These are phyloP conservation scores for Vitis amurensis DNA, from an alignment of 164 flowering plant species.

Conservation along the genomic window DNA sequence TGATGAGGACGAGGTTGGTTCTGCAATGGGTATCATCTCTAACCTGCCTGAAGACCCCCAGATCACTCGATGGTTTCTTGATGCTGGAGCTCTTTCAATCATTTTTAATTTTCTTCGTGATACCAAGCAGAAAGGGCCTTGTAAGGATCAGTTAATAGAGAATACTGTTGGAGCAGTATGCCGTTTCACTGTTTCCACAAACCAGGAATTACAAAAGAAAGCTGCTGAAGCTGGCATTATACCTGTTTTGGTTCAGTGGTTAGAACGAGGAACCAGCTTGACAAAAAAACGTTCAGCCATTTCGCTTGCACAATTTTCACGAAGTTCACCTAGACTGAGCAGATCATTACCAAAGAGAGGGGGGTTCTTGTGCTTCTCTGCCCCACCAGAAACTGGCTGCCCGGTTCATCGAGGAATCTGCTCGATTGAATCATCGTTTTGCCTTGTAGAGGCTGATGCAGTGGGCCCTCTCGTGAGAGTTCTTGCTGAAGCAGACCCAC, in stretches of 20 bases:
- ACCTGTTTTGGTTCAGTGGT: constrained; percentile 46
- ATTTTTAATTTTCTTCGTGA: constrained; percentile 27
- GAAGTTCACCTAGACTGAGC: constrained; percentile 41
- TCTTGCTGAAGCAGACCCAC: constrained; percentile 49
- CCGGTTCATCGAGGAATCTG: constrained; percentile 61
- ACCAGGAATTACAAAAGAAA: constrained; percentile 48
- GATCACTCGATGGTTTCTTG: constrained; percentile 57
- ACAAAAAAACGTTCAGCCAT: constrained; percentile 50
- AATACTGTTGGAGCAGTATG: constrained; percentile 57
- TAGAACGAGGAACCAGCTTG: constrained; percentile 45
- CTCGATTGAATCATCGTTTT: constrained; percentile 51
- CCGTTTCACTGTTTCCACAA: constrained; percentile 47
- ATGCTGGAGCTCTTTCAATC: constrained; percentile 42
- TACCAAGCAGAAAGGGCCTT: constrained; percentile 21
- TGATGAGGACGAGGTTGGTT: constrained; percentile 52
- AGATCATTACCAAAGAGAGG: constrained; percentile 29
- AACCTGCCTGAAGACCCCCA: constrained; percentile 45
- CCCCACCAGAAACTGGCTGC: constrained; percentile 46
- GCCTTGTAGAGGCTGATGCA: constrained; percentile 69
- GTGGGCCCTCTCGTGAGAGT: constrained; percentile 49
- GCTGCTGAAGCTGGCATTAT: constrained; percentile 53
- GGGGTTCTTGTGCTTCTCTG: constrained; percentile 55
- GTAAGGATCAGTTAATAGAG: constrained; percentile 38
- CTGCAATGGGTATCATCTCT: constrained; percentile 58
- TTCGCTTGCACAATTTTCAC: constrained; percentile 57